Evolutionary conservation across 2,329 filamentous ascomycete species (phyloP).

Genomic region (Xylaria sp.): DNA sequence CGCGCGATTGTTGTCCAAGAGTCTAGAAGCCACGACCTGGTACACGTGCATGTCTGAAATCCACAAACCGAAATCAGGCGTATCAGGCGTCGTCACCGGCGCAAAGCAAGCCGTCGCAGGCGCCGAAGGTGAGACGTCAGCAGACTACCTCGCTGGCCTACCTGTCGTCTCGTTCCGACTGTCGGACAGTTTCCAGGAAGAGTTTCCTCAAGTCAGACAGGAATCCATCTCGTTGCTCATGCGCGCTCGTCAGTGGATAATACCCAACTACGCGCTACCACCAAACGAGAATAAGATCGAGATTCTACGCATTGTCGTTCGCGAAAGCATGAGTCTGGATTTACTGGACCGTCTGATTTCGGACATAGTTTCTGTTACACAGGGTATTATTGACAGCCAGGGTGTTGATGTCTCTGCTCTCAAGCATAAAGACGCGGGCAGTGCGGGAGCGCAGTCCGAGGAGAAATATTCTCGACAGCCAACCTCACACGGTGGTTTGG

Average conservation of each 20-base stretch:
- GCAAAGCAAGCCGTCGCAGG: constrained; percentile 56
- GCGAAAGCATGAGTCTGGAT: constrained; percentile 76
- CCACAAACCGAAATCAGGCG: constrained; percentile 65
- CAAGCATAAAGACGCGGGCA: constrained; percentile 44
- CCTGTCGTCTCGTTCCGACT: constrained; percentile 76
- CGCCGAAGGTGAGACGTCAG: constrained; percentile 61
- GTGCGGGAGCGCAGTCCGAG: constrained; percentile 14
- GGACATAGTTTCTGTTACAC: constrained; percentile 70
- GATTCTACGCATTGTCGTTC: constrained; percentile 74
- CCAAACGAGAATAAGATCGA: constrained; percentile 70
- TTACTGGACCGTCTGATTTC: constrained; percentile 71
- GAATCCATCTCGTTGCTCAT: constrained; percentile 71
- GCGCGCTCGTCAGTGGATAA: constrained; percentile 75
- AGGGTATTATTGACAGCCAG: constrained; percentile 67
- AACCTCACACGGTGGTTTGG: constrained; percentile 24
- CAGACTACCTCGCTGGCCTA: constrained; percentile 71
- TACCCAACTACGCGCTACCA: constrained; percentile 76
- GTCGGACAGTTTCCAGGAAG: constrained; percentile 68
- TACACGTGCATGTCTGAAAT: constrained; percentile 74
- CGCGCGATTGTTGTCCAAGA: constrained; percentile 71
- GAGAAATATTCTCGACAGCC: constrained; percentile 15
- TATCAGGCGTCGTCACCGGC: constrained; percentile 46
- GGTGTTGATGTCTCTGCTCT: constrained; percentile 62
- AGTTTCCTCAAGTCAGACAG: constrained; percentile 73
- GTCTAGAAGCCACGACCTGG: constrained; percentile 73